phyloP scores from a whole-genome alignment of 257 asterid species.

The Salvia splendens region DNA sequence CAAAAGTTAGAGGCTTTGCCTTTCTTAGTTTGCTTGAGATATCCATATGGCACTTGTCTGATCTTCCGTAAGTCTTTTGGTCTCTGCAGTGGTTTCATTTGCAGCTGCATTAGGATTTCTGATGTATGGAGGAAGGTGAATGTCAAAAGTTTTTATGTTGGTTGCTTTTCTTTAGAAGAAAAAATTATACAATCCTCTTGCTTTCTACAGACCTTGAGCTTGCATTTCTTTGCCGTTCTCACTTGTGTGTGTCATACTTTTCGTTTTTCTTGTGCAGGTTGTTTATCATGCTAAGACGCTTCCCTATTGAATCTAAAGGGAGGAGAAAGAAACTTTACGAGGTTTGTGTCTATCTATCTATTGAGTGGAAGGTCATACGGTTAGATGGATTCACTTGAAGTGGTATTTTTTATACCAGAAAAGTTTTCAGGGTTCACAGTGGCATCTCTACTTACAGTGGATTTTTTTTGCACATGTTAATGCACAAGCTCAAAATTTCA shows the following conservation, averaged over 20 bases:
- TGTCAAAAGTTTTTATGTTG: constrained; percentile 17
- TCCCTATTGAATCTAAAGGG: constrained; percentile 96
- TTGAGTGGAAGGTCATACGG: not conserved
- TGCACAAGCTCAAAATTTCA: not conserved
- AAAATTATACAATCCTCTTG: constrained; percentile 12
- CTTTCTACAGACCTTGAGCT: constrained; percentile 12
- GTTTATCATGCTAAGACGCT: constrained; percentile 84
- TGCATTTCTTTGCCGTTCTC: constrained; percentile 3
- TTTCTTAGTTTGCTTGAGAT: constrained; percentile 25
- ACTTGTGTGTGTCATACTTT: constrained; percentile 17
- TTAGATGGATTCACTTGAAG: constrained; percentile 18
- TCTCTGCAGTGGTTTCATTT: constrained; percentile 77
- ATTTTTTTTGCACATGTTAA: not conserved
- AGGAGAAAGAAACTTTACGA: constrained; percentile 93
- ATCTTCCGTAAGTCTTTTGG: constrained; percentile 35
- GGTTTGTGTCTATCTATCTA: constrained; percentile 48
- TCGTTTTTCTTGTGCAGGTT: constrained; percentile 51
- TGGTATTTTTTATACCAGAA: not conserved
- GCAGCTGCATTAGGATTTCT: constrained; percentile 90
- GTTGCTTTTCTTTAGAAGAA: constrained; percentile 21
- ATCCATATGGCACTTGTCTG: constrained; percentile 25
- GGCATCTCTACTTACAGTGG: constrained; percentile 2
- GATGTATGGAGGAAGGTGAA: constrained; percentile 94
- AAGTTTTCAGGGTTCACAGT: not conserved
- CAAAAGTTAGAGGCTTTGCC: constrained; percentile 15